Evolutionary conservation across 148 eudicot genomes (phyloP), one percentile per base, ranked within the genome.

Genomic region (Talinum fruticosum): DNA sequence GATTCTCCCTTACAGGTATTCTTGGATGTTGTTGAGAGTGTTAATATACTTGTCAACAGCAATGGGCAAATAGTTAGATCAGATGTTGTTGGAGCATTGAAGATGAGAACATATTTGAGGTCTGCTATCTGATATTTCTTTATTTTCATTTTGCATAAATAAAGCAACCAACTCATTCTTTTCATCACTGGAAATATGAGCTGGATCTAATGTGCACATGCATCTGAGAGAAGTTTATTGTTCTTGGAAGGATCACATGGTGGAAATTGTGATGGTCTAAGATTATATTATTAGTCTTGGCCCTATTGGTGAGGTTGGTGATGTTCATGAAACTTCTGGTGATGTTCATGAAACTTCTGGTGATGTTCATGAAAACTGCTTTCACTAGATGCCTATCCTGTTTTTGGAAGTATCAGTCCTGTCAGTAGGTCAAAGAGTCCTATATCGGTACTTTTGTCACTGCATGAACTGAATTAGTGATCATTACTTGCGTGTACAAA

Each of bases 21-120:
- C 83, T 91, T 96, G 85, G 99, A 96, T 90, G 99, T 96, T 72
- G 93, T 96, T 51, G 99, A 96, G 84, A 93, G 97, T 87, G 99
- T 96, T 71, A 96, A 96, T 85, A 91, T 96, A 77, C 97, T 96
- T 71, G 99, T 96, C 69, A 96, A 96, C 85, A 93, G 97, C 87
- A 96, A 96, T 57, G 99, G 99, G 64, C 99, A 96, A 81, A 93
- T 96, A 83, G 83, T 96, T 66, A 85, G 99, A 80, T 96, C 99
- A 38, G 99, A 96, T 83, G 97, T 96, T 76, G 91, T 93, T 78
- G 99, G 97, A 54, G 99, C 97, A 71, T 80, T 96, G 82, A 96
- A 96, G 90, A 96, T 96, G 97, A 87, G 94, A 69, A 91, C 99
- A 64, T 96, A 91, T 76, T 84, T 96, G 83, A 96, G 99, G 99